A percentile compares a stretch with the other conserved stretches of the same genome.
Conservation (phyloP, 2,329 filamentous ascomycete genomes). For the Claviceps digitariae region DNA sequence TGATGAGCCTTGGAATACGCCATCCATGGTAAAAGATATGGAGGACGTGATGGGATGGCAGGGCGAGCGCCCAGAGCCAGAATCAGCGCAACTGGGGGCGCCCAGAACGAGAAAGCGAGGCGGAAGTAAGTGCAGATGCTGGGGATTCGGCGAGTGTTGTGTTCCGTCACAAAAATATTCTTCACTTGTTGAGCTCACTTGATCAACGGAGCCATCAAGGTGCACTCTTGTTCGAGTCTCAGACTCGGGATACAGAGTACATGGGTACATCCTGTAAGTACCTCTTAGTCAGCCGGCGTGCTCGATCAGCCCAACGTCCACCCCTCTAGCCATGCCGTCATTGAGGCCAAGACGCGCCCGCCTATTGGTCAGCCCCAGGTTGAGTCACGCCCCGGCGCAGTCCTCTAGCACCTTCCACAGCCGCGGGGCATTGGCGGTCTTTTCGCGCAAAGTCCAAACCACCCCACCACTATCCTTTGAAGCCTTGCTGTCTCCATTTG, state of each 20-base stretch:
- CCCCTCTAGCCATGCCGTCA: neutral
- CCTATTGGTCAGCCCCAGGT: neutral
- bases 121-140: too few relatives aligned
- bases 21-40: slow-evolving; percentile 12
- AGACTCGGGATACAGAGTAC: neutral
- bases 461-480: slow-evolving; percentile 9
- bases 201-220: neutral
- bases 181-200: too few relatives aligned
- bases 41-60: neutral
- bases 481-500: slow-evolving; percentile 11
- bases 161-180: neutral
- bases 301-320: neutral
- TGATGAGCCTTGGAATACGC: slow-evolving; percentile 13
- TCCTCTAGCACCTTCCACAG: slow-evolving; percentile 9
- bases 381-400: neutral
- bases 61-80: too few relatives aligned
- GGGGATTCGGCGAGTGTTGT: neutral
- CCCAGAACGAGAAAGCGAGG: neutral
- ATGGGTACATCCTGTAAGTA: neutral
- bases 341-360: neutral
- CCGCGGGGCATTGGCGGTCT: neutral
- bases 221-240: neutral
- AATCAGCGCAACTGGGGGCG: neutral
- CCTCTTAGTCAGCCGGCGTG: neutral
- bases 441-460: neutral